Conservation (phyloP, 768 basidiomycete species). For the Mycena olivaceomarginata region DNA sequence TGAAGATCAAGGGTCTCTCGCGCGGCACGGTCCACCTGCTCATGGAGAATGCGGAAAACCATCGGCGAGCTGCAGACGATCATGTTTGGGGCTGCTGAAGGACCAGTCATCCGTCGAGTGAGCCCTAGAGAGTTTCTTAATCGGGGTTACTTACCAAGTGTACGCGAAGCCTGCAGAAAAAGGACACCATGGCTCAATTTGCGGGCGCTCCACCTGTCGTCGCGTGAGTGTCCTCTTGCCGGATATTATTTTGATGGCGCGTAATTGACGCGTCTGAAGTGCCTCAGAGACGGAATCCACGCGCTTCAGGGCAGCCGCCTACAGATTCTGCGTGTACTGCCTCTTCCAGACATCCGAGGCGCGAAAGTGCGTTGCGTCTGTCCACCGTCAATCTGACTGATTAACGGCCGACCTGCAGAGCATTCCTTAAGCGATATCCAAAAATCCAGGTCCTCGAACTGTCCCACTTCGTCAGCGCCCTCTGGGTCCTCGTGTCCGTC, state of each 20-base stretch:
- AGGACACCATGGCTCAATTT: conserved; percentile 17
- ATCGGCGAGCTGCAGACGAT: conserved; percentile 24
- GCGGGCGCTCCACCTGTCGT: conserved; percentile 3
- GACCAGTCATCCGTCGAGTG: not conserved
- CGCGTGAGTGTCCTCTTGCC: not conserved
- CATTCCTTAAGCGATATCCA: conserved; percentile 27
- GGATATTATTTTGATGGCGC: not conserved
- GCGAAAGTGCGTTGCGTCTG: conserved; percentile 16
- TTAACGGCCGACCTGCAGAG: not conserved
- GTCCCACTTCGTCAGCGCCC: conserved; percentile 24
- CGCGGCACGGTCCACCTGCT: conserved; percentile 14
- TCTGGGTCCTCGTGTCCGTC: conserved; percentile 28
- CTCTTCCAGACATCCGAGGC: conserved; percentile 4
- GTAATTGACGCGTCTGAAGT: not conserved
- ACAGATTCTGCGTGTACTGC: conserved; percentile 36
- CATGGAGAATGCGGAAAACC: conserved; percentile 22
- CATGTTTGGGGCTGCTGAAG: conserved; percentile 26
- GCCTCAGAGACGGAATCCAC: conserved; percentile 25
- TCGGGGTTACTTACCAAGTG: not conserved
- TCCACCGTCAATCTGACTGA: not conserved
- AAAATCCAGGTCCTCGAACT: conserved; percentile 37
- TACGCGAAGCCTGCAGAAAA: not conserved
- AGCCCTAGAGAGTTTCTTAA: not conserved
- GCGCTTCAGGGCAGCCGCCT: conserved; percentile 34
- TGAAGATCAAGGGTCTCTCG: conserved; percentile 29